Percentiles rank a stretch among this genome's conserved stretches.
Evolutionary conservation across 2,329 filamentous ascomycete genomes (phyloP).

Genomic region (Pleurostoma richardsiae): DNA sequence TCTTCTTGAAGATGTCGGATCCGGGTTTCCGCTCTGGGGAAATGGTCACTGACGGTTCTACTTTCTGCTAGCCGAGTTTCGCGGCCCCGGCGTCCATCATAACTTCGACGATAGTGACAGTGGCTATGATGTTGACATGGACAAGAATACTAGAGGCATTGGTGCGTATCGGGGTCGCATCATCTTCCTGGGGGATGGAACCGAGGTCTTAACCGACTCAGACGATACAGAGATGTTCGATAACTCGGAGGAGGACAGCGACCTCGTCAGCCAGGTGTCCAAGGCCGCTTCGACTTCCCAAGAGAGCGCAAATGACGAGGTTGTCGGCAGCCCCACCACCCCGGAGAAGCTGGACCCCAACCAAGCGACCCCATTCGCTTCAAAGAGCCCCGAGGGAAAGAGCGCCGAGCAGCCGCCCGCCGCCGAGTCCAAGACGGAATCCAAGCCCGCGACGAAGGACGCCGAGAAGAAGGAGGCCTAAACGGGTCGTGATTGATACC

Average conservation of each 20-base stretch:
- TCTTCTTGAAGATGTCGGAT: constrained; percentile 16
- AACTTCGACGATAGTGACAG: constrained; percentile 77
- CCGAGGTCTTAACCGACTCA: constrained; percentile 83
- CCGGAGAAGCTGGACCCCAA: constrained; percentile 11
- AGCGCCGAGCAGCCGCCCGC: background rate
- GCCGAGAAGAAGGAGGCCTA: constrained; percentile 7
- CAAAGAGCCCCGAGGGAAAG: constrained; percentile 2
- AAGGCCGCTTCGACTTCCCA: constrained; percentile 43
- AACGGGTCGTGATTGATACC: background rate
- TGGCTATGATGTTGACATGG: constrained; percentile 71
- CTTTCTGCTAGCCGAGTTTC: constrained; percentile 65
- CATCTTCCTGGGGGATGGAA: constrained; percentile 93
- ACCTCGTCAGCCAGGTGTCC: constrained; percentile 77
- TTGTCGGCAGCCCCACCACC: constrained; percentile 9
- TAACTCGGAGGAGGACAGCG: constrained; percentile 77
- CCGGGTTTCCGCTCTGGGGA: constrained; percentile 13
- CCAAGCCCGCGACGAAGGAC: constrained; percentile 2
- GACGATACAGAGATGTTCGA: constrained; percentile 94
- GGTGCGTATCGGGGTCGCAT: constrained; percentile 77
- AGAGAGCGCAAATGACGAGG: constrained; percentile 13
- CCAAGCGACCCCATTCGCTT: constrained; percentile 2
- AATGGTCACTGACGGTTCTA: constrained; percentile 3
- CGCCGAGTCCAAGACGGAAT: constrained; percentile 1
- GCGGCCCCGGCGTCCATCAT: constrained; percentile 75
- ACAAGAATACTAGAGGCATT: constrained; percentile 57